phyloP scores from a whole-genome alignment of 345 rosid species.

The Orychophragmus violaceus region DNA sequence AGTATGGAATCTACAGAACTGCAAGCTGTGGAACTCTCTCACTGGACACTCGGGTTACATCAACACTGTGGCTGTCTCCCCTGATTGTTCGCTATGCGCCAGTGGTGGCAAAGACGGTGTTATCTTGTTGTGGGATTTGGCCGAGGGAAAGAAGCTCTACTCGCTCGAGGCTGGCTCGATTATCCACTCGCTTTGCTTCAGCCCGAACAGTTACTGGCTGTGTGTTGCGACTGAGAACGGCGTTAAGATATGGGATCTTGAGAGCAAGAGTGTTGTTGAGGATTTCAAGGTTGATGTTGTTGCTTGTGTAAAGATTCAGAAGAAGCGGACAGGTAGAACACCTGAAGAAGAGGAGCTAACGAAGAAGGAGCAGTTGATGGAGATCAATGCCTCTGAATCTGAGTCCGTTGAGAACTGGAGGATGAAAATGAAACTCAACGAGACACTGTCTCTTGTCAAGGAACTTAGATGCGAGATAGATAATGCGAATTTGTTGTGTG shows the following conservation, averaged over 20 bases:
- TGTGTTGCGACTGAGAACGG: slow-evolving; percentile 78
- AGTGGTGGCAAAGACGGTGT: slow-evolving; percentile 75
- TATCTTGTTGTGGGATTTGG: slow-evolving; percentile 67
- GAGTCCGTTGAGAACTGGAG: slow-evolving; percentile 58
- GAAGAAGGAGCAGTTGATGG: too few relatives aligned
- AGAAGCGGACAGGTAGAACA: too few relatives aligned
- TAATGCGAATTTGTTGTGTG: slow-evolving; percentile 56
- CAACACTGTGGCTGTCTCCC: slow-evolving; percentile 69
- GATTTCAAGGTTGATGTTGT: slow-evolving; percentile 87
- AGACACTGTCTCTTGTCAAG: slow-evolving; percentile 64
- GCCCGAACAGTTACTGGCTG: slow-evolving; percentile 87
- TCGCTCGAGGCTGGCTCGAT: slow-evolving; percentile 61
- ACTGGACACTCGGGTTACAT: slow-evolving; percentile 60
- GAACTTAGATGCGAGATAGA: slow-evolving; percentile 50
- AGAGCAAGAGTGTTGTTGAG: too few relatives aligned
- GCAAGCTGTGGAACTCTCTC: slow-evolving; percentile 59
- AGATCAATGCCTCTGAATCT: too few relatives aligned
- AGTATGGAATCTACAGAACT: slow-evolving; percentile 77
- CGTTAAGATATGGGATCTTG: slow-evolving; percentile 88
- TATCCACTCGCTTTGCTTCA: too few relatives aligned
- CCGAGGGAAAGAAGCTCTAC: slow-evolving; percentile 68
- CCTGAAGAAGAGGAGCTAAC: too few relatives aligned
- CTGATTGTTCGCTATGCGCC: slow-evolving; percentile 72
- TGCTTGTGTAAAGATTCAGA: too few relatives aligned
- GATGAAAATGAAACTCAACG: slow-evolving; percentile 62